Evolutionary conservation across 371 early-diverging fungal species (phyloP).

Genomic region (Mucor saturninus): DNA sequence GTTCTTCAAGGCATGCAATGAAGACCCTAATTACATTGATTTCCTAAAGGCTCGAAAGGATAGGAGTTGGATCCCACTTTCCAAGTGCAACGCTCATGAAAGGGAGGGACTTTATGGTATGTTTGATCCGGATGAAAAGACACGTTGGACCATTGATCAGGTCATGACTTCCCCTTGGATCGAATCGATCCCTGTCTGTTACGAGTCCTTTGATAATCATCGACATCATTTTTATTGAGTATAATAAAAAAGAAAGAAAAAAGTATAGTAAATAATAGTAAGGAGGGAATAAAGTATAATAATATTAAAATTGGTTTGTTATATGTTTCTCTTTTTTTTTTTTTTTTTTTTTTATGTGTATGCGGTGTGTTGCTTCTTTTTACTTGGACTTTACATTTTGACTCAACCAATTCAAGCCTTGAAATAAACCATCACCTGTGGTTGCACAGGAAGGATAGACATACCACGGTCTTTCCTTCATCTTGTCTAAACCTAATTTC

Average conservation of each 20-base stretch:
- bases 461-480: constrained; percentile 83
- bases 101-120: constrained; percentile 47
- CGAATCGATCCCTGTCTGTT: constrained; percentile 40
- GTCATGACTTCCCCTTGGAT: constrained; percentile 47
- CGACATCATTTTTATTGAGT: constrained; percentile 28
- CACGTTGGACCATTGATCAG: constrained; percentile 51
- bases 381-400: constrained; percentile 75
- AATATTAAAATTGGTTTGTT: neutral
- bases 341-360: too few species aligned
- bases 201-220: constrained; percentile 31
- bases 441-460: constrained; percentile 86
- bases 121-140: constrained; percentile 50
- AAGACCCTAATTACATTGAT: constrained; percentile 71
- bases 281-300: neutral
- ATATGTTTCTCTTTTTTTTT: too few species aligned
- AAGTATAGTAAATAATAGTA: constrained; percentile 10
- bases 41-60: constrained; percentile 32
- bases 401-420: constrained; percentile 88
- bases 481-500: constrained; percentile 73
- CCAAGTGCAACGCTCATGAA: constrained; percentile 34
- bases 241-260: constrained; percentile 4
- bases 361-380: neutral
- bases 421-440: constrained; percentile 87
- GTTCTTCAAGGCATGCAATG: constrained; percentile 51
- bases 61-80: constrained; percentile 61